Conservation (phyloP, 495 filamentous ascomycete species). For the Aspergillus nanangensis region DNA sequence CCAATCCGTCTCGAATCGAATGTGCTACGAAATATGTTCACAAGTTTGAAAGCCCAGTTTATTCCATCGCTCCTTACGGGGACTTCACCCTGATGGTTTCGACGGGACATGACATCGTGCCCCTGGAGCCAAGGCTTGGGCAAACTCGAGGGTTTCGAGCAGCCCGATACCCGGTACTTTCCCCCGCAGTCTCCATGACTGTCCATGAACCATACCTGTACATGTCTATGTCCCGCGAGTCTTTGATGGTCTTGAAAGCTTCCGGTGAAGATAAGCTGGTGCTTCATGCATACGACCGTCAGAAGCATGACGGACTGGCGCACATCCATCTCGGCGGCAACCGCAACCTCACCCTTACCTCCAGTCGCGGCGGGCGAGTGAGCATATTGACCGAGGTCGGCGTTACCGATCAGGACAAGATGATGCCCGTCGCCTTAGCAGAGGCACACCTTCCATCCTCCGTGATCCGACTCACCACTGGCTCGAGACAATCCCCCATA, state of each 20-base stretch:
- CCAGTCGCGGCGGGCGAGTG: slow-evolving; percentile 34
- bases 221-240: slow-evolving; percentile 40
- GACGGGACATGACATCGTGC: slow-evolving; percentile 31
- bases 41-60: slow-evolving; percentile 31
- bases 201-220: slow-evolving; percentile 34
- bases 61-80: slow-evolving; percentile 38
- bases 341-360: slow-evolving; percentile 23
- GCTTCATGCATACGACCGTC: slow-evolving; percentile 28
- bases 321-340: slow-evolving; percentile 31
- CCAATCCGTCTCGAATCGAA: slow-evolving; percentile 23
- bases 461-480: slow-evolving; percentile 22
- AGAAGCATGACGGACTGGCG: slow-evolving; percentile 33
- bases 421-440: slow-evolving; percentile 20
- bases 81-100: slow-evolving; percentile 36
- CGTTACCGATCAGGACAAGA: slow-evolving; percentile 18
- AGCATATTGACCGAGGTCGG: slow-evolving; percentile 21
- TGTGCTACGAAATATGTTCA: slow-evolving; percentile 36
- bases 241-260: slow-evolving; percentile 33
- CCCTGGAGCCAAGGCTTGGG: slow-evolving; percentile 29
- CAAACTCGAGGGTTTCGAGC: slow-evolving; percentile 25
- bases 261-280: slow-evolving; percentile 21
- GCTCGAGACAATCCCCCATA: slow-evolving; percentile 11
- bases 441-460: slow-evolving; percentile 33
- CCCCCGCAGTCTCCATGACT: slow-evolving; percentile 39
- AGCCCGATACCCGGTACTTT: slow-evolving; percentile 31